These are phyloP conservation scores for Cryptococcus jaspeensis DNA, from an alignment of 1,284 basidiomycete species.

Conservation along the genomic window DNA sequence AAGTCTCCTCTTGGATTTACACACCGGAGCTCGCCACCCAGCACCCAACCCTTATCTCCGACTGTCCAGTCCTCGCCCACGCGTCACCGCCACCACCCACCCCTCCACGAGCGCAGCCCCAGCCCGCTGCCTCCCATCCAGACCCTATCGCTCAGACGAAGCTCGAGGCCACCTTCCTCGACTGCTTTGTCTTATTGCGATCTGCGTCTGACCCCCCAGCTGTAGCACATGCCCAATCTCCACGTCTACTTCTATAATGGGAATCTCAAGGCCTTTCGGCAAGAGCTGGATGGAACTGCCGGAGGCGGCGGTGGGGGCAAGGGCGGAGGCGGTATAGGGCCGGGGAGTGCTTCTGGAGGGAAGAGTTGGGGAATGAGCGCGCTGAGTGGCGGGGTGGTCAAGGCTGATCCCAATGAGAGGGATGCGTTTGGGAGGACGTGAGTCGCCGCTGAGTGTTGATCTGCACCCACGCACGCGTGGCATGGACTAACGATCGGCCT, in stretches of 20 bases:
- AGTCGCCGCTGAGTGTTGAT: conserved; percentile 12
- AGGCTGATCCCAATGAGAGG: conserved; percentile 50
- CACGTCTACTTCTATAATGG: conserved; percentile 75
- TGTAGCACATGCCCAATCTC: conserved; percentile 56
- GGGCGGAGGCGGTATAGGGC: conserved; percentile 45
- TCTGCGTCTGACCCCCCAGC: not conserved
- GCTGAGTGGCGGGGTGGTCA: conserved; percentile 48
- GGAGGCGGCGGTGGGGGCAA: not conserved
- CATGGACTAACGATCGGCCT: conserved; percentile 56
- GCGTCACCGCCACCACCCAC: not conserved
- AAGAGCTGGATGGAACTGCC: conserved; percentile 62
- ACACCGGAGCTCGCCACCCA: not conserved
- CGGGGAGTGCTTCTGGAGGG: conserved; percentile 53
- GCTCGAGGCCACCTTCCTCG: conserved; percentile 41
- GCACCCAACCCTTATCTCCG: not conserved
- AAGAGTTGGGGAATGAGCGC: conserved; percentile 65
- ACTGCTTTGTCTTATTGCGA: not conserved
- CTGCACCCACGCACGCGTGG: not conserved
- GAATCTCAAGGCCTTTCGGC: conserved; percentile 77
- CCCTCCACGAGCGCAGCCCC: not conserved
- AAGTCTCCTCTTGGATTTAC: not conserved
- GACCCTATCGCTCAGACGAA: not conserved
- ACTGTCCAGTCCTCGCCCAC: not conserved
- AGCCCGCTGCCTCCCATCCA: not conserved
- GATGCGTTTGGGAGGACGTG: conserved; percentile 45